phyloP scores from a whole-genome alignment of 2,329 filamentous ascomycete species.

The Fusarium newnesense region DNA sequence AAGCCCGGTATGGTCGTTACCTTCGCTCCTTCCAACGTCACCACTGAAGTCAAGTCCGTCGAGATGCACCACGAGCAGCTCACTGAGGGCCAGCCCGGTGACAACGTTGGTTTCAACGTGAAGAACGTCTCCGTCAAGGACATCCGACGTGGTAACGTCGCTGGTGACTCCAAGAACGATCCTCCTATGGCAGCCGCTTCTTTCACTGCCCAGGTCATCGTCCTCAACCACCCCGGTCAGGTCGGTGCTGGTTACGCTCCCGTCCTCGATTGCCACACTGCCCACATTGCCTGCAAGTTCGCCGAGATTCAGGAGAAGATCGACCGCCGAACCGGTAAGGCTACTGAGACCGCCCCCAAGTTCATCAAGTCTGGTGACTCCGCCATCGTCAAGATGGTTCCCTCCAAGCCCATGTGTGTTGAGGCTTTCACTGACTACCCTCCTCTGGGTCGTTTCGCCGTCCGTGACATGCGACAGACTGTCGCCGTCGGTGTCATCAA shows the following conservation, averaged over 20 bases:
- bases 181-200: constrained; percentile 87
- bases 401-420: constrained; percentile 99
- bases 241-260: constrained; percentile 99
- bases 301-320: constrained; percentile 99
- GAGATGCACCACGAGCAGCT: constrained; percentile 99
- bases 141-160: constrained; percentile 99
- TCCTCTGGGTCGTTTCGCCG: constrained; percentile 99
- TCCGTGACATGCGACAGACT: constrained; percentile 97
- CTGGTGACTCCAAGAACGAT: constrained; percentile 99
- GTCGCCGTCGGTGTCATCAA: constrained; percentile 97
- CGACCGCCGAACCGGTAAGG: constrained; percentile 99
- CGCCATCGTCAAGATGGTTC: constrained; percentile 99
- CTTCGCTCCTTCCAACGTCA: constrained; percentile 98
- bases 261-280: constrained; percentile 99
- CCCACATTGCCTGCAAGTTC: constrained; percentile 99
- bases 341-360: constrained; percentile 90
- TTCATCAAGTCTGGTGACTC: constrained; percentile 99
- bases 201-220: constrained; percentile 99
- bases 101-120: constrained; percentile 99
- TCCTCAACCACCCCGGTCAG: constrained; percentile 99
- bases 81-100: constrained; percentile 91
- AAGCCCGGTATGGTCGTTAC: constrained; percentile 94
- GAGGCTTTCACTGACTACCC: constrained; percentile 99
- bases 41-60: constrained; percentile 99
- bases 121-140: constrained; percentile 99